Conservation (phyloP, 139 green algal genomes). For the Pseudopediastrum boryanum region DNA sequence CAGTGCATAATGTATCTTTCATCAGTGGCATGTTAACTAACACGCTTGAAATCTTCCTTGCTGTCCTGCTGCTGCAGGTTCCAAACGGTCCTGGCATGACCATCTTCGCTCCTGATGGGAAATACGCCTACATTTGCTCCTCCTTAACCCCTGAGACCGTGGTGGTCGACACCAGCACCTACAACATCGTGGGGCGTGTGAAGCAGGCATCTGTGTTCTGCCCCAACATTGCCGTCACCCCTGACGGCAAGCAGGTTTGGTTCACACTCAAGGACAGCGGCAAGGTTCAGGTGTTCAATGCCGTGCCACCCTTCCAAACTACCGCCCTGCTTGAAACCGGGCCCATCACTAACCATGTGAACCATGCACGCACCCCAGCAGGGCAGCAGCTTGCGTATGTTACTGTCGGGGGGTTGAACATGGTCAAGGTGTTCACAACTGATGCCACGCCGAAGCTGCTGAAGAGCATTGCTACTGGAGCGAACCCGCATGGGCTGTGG, state of each 20-base stretch:
- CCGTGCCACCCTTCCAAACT: slow-evolving; percentile 12
- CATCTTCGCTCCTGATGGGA: slow-evolving; percentile 33
- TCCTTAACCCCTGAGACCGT: slow-evolving; percentile 3
- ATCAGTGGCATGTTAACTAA: not conserved
- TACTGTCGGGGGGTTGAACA: not conserved
- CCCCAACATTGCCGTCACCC: slow-evolving; percentile 27
- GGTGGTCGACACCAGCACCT: slow-evolving; percentile 3
- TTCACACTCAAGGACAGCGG: slow-evolving; percentile 27
- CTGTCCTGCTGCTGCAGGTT: slow-evolving; percentile 22
- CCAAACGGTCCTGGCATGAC: slow-evolving; percentile 20
- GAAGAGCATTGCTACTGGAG: not conserved
- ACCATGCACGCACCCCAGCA: not conserved
- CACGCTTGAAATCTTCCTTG: not conserved
- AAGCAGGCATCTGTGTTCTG: slow-evolving; percentile 3
- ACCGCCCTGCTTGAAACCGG: slow-evolving; percentile 4
- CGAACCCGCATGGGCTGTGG: slow-evolving; percentile 27
- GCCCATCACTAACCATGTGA: slow-evolving; percentile 30
- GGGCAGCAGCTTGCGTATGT: slow-evolving; percentile 17
- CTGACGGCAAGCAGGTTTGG: slow-evolving; percentile 21
- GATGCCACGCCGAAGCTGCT: not conserved
- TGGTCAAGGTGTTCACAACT: slow-evolving; percentile 23
- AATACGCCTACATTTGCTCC: slow-evolving; percentile 23
- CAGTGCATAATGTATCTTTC: not conserved
- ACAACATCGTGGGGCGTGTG: slow-evolving; percentile 1
- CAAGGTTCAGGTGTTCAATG: slow-evolving; percentile 16